These are phyloP conservation scores for Arachis hypogaea DNA, from an alignment of 306 rosid species.

Conservation along the genomic window DNA sequence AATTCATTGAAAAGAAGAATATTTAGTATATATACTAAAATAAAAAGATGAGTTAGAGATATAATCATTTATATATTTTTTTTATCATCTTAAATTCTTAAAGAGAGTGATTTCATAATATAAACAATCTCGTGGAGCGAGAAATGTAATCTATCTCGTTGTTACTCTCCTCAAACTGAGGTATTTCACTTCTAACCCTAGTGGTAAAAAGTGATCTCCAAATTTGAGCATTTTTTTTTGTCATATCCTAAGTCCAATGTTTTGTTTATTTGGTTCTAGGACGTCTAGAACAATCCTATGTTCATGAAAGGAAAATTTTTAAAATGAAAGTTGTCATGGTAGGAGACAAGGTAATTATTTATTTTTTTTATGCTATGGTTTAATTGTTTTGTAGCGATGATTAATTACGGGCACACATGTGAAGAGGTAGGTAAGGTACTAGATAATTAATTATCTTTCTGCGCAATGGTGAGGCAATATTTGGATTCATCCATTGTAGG, in stretches of 20 bases:
- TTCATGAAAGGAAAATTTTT: not conserved
- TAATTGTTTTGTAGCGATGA: constrained; percentile 64
- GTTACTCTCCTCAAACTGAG: not conserved
- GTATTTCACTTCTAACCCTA: not conserved
- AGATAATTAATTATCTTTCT: constrained; percentile 46
- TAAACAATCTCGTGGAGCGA: too few species aligned
- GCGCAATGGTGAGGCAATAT: constrained; percentile 41
- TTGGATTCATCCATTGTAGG: constrained; percentile 28
- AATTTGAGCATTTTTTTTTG: not conserved
- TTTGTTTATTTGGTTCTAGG: constrained; percentile 4
- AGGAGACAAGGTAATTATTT: constrained; percentile 44
- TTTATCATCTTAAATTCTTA: too few species aligned
- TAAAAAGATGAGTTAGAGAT: too few species aligned
- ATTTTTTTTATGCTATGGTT: constrained; percentile 30
- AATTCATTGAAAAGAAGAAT: too few species aligned
- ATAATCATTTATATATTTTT: too few species aligned
- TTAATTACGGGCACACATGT: constrained; percentile 57
- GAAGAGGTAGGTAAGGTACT: constrained; percentile 55
- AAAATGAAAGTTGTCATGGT: constrained; percentile 29
- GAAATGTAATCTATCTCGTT: too few species aligned
- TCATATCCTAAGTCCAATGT: not conserved
- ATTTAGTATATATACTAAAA: too few species aligned
- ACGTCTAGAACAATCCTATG: not conserved
- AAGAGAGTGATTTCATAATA: too few species aligned
- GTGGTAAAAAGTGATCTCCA: not conserved